Conservation (phyloP, 1,284 basidiomycete species). For the Melampsora larici-populina region DNA sequence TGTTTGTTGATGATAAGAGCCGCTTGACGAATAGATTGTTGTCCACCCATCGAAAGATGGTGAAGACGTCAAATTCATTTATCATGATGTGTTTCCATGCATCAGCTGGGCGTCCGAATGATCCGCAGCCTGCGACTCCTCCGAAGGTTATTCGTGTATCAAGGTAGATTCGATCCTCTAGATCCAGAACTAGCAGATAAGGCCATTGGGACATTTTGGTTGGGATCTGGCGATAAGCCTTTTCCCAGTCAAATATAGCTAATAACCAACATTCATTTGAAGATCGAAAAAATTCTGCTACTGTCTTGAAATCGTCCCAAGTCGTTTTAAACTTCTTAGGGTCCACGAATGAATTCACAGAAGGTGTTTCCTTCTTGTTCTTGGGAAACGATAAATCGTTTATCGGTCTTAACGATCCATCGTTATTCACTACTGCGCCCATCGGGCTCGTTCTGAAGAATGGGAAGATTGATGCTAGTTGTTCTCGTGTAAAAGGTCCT, state of each 20-base stretch:
- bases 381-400: neutral
- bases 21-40: neutral
- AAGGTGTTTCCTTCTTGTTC: neutral
- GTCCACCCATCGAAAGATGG: slow-evolving; percentile 1
- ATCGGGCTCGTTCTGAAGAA: slow-evolving; percentile 1
- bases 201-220: neutral
- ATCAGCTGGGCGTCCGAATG: slow-evolving; percentile 3
- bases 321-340: neutral
- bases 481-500: neutral
- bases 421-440: neutral
- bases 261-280: too few relatives aligned
- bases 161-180: neutral
- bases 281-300: neutral
- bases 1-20: neutral
- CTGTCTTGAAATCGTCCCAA: slow-evolving; percentile 7
- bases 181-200: neutral
- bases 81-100: slow-evolving; percentile 9
- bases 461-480: neutral
- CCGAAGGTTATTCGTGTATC: neutral
- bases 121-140: slow-evolving; percentile 6
- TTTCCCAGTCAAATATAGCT: too few relatives aligned
- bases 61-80: neutral
- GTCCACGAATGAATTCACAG: slow-evolving; percentile 5
- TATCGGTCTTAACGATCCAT: neutral
- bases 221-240: neutral